phyloP scores from a whole-genome alignment of 148 eudicot genomes.

The Rhododendron griersonianum region DNA sequence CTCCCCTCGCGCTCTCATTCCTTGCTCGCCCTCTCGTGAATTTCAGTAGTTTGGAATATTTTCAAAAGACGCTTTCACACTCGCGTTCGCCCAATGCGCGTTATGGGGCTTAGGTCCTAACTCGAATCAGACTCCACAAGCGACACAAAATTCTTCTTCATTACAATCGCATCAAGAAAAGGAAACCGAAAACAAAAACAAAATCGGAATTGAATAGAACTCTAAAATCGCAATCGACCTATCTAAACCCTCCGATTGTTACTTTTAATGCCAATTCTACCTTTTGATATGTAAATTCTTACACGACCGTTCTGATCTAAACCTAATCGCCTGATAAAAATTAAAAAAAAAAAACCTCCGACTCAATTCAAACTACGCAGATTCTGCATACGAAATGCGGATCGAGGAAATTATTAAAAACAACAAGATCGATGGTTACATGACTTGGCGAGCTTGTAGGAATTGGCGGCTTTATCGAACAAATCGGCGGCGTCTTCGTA shows the following conservation, averaged over 20 bases:
- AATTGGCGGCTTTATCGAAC: constrained; percentile 76
- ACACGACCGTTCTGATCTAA: not conserved
- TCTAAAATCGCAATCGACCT: not conserved
- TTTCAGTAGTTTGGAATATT: not conserved
- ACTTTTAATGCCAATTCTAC: not conserved
- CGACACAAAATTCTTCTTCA: not conserved
- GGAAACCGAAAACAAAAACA: not conserved
- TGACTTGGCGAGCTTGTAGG: constrained; percentile 75
- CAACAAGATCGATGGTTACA: constrained; percentile 21
- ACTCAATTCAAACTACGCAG: not conserved
- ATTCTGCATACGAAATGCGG: not conserved
- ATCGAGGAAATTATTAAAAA: not conserved
- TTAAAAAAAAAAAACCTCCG: not conserved
- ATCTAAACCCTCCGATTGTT: not conserved
- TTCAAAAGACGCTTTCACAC: not conserved
- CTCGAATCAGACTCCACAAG: not conserved
- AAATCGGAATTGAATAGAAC: not conserved
- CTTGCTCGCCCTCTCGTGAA: not conserved
- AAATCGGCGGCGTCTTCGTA: constrained; percentile 81
- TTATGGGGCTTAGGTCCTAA: not conserved
- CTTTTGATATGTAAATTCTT: not conserved
- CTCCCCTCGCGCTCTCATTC: not conserved
- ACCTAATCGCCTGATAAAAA: not conserved
- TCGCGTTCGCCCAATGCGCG: not conserved
- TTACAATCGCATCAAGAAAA: not conserved